These are phyloP conservation scores for Nectriaceae sp. DNA, from an alignment of 2,329 filamentous ascomycete species.

Conservation along the genomic window DNA sequence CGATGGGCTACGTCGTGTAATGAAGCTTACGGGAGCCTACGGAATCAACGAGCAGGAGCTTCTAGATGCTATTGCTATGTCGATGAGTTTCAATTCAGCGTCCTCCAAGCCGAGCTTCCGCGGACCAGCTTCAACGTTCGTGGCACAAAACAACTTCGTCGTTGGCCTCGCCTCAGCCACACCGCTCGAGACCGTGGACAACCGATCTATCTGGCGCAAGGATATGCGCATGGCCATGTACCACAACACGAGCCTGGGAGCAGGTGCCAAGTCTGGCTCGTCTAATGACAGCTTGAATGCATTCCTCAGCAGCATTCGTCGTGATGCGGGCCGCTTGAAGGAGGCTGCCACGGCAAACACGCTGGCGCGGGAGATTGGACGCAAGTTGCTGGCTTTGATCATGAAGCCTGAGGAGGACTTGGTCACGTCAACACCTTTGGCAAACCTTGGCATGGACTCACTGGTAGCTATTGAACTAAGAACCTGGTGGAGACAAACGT, in stretches of 20 bases:
- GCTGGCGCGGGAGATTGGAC: constrained; percentile 11
- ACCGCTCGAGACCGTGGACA: constrained; percentile 13
- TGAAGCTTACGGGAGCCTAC: constrained; percentile 8
- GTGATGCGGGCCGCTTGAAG: constrained; percentile 2
- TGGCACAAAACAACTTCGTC: constrained; percentile 11
- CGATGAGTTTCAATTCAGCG: constrained; percentile 2
- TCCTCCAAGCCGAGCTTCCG: not conserved
- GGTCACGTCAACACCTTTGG: constrained; percentile 3
- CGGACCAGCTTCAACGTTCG: constrained; percentile 4
- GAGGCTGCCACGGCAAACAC: not conserved
- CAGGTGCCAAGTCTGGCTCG: not conserved
- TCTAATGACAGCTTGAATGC: constrained; percentile 7
- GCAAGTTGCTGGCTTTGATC: constrained; percentile 14
- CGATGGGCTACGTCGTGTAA: constrained; percentile 6
- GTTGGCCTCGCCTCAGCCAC: constrained; percentile 17
- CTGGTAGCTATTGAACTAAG: constrained; percentile 25
- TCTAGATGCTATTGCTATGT: constrained; percentile 5
- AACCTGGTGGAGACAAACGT: constrained; percentile 21
- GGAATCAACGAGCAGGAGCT: constrained; percentile 14
- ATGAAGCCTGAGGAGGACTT: constrained; percentile 17
- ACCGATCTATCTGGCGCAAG: constrained; percentile 16
- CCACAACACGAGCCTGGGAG: constrained; percentile 10
- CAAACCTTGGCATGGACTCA: constrained; percentile 19
- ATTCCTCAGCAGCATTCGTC: constrained; percentile 6
- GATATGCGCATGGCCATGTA: constrained; percentile 25